These are phyloP conservation scores for Ustilago loliicola DNA, from an alignment of 1,284 basidiomycete genomes.

Conservation along the genomic window DNA sequence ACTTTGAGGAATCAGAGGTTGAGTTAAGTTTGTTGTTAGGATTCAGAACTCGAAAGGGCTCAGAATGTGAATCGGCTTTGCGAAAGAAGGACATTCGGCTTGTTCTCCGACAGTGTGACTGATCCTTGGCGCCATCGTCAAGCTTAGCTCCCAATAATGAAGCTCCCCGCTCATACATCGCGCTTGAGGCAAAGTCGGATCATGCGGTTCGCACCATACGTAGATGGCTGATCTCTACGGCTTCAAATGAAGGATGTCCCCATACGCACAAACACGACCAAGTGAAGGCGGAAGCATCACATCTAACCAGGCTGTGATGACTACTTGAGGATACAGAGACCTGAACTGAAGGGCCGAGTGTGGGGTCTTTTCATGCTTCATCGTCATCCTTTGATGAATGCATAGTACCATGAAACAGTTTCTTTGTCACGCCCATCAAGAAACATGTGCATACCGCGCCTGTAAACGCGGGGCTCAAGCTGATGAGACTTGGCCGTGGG, in stretches of 20 bases:
- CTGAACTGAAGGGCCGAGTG: background rate
- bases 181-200: background rate
- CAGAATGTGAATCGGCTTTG: background rate
- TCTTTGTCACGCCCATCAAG: background rate
- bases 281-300: background rate
- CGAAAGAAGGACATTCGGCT: background rate
- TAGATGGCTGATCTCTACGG: too few species aligned
- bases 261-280: too few species aligned
- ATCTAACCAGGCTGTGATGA: background rate
- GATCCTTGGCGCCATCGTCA: background rate
- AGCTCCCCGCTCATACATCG: background rate
- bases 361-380: slow-evolving; percentile 15
- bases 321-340: background rate
- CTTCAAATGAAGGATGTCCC: too few species aligned
- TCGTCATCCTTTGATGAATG: slow-evolving; percentile 17
- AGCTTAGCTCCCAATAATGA: background rate
- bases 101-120: background rate
- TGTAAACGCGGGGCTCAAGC: too few species aligned
- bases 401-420: background rate
- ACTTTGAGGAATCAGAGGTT: too few species aligned
- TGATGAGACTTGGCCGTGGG: too few species aligned
- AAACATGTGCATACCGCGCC: background rate
- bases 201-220: too few species aligned
- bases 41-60: too few species aligned
- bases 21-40: too few species aligned